A percentile compares a stretch with the other conserved stretches of the same genome.
Evolutionary conservation across 805 yeast genomes (phyloP).

Genomic region (Yarrowia sp.): DNA sequence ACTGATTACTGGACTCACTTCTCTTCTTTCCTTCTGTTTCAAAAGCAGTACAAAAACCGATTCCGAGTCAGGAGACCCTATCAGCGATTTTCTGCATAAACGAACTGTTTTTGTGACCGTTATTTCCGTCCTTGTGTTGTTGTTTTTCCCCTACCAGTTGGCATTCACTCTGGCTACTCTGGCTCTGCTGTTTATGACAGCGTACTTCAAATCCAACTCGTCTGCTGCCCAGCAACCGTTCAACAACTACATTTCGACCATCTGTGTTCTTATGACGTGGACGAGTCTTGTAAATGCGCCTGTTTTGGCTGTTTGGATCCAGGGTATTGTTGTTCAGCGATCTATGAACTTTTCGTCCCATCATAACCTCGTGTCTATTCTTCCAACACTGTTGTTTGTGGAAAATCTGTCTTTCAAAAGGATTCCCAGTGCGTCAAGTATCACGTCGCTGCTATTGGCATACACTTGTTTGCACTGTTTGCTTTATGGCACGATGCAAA

Average conservation of each 20-base stretch:
- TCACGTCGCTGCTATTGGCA: constrained; percentile 46
- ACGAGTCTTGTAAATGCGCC: constrained; percentile 76
- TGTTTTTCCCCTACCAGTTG: constrained; percentile 71
- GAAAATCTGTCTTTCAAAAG: constrained; percentile 51
- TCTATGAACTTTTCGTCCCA: constrained; percentile 83
- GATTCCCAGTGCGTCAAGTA: constrained; percentile 34
- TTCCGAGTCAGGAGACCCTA: not conserved
- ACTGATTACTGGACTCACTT: not conserved
- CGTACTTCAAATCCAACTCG: constrained; percentile 31
- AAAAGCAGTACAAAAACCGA: not conserved
- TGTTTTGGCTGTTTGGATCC: constrained; percentile 73
- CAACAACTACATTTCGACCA: constrained; percentile 56
- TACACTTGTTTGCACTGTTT: constrained; percentile 54
- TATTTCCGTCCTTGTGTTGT: not conserved
- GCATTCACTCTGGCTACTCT: constrained; percentile 60
- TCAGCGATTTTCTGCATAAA: not conserved
- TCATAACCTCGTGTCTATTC: constrained; percentile 73
- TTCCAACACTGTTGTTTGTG: constrained; percentile 63
- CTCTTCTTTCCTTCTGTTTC: not conserved
- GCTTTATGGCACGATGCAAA: constrained; percentile 71
- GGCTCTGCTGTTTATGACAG: constrained; percentile 53
- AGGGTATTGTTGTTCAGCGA: constrained; percentile 74
- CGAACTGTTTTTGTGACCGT: not conserved
- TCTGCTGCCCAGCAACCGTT: constrained; percentile 33
- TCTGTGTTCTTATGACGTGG: constrained; percentile 69